phyloP scores from a whole-genome alignment of 805 yeast species.

The Candida hispaniensis region DNA sequence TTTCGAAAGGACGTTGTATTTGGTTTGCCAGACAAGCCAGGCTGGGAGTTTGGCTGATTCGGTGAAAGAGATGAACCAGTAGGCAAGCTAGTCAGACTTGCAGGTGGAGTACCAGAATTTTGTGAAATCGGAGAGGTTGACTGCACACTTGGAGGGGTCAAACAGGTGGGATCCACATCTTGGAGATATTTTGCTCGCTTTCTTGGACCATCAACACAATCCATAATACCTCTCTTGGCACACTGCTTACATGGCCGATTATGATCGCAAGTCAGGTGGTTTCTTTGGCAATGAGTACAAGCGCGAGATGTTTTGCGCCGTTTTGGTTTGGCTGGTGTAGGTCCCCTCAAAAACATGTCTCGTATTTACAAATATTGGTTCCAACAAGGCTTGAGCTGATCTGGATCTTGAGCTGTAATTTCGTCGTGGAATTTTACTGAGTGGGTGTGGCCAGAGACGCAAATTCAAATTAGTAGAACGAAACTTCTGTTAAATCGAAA shows the following conservation, averaged over 20 bases:
- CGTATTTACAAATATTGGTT: too few species aligned
- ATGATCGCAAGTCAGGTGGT: conserved; percentile 82
- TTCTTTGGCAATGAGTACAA: conserved; percentile 75
- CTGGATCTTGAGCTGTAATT: too few species aligned
- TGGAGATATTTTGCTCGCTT: conserved; percentile 61
- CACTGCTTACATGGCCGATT: conserved; percentile 71
- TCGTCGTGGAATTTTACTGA: too few species aligned
- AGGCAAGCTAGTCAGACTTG: conserved; percentile 3
- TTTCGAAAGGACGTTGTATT: too few species aligned
- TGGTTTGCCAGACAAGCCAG: too few species aligned
- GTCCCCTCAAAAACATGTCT: too few species aligned
- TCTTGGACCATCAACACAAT: conserved; percentile 78
- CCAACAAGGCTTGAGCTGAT: too few species aligned
- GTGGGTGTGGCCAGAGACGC: too few species aligned
- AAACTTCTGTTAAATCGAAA: too few species aligned
- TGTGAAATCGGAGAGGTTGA: conserved; percentile 2
- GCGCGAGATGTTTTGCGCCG: conserved; percentile 68
- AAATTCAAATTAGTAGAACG: too few species aligned
- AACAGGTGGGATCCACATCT: conserved; percentile 43
- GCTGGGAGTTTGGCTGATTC: too few species aligned
- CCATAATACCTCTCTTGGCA: conserved; percentile 46
- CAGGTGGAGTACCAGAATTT: neutral
- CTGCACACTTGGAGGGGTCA: too few species aligned
- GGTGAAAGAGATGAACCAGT: conserved; percentile 1
- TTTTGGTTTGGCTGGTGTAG: conserved; percentile 17